phyloP scores from a whole-genome alignment of 2,329 filamentous ascomycete species.

The Botrytis fragariae region DNA sequence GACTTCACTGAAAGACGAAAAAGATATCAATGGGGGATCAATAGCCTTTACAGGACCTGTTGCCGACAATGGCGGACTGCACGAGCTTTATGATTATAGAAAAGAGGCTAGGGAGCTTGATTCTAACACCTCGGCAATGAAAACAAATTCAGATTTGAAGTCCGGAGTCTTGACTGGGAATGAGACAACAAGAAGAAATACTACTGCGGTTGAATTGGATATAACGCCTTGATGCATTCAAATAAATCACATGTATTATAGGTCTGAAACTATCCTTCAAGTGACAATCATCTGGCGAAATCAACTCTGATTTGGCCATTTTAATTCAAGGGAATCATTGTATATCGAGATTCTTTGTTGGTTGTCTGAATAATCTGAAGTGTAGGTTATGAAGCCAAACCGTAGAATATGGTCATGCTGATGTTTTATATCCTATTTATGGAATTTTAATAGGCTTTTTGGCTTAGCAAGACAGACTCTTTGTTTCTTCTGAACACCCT shows the following conservation, averaged over 20 bases:
- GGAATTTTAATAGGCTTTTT: too few relatives aligned
- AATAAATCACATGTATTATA: not conserved
- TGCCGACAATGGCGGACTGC: not conserved
- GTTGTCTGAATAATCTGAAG: too few relatives aligned
- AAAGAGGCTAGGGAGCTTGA: not conserved
- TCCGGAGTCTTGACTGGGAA: not conserved
- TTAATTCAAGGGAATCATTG: too few relatives aligned
- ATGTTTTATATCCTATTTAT: too few relatives aligned
- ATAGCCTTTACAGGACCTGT: too few relatives aligned
- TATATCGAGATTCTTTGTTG: too few relatives aligned
- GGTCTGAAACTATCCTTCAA: not conserved
- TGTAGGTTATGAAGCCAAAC: too few relatives aligned
- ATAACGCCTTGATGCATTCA: not conserved
- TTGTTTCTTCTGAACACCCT: too few relatives aligned
- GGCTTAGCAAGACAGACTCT: too few relatives aligned
- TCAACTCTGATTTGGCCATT: not conserved
- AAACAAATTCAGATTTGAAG: not conserved
- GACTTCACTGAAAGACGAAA: not conserved
- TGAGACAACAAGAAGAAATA: not conserved
- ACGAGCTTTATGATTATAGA: not conserved
- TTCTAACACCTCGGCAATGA: not conserved
- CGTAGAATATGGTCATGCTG: too few relatives aligned
- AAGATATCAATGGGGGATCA: not conserved
- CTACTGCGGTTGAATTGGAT: not conserved
- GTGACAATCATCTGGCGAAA: not conserved